Conservation (phyloP, 2,329 filamentous ascomycete species). For the Thelonectria discophora region DNA sequence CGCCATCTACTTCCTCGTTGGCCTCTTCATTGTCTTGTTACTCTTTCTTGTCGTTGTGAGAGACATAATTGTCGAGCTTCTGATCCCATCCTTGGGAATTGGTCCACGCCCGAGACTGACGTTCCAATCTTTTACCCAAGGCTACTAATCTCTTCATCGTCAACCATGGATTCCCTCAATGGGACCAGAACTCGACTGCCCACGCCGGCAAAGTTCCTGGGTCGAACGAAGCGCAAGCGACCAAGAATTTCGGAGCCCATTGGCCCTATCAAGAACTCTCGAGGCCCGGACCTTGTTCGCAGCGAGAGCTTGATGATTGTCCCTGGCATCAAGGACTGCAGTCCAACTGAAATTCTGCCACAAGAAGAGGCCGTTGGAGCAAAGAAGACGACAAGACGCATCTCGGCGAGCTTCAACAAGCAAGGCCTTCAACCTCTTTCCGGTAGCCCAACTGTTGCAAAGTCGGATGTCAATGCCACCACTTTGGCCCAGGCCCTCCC, state of each 20-base stretch:
- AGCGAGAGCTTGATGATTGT: constrained; percentile 49
- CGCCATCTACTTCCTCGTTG: neutral
- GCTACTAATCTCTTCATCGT: neutral
- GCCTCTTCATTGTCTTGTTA: neutral
- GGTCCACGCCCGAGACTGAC: neutral
- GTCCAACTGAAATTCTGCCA: constrained; percentile 30
- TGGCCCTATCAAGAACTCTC: constrained; percentile 50
- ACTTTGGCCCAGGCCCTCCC: constrained; percentile 27
- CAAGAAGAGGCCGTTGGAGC: constrained; percentile 18
- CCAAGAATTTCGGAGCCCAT: constrained; percentile 49
- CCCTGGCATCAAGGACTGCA: constrained; percentile 48
- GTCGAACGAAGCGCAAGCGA: constrained; percentile 35
- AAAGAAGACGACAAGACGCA: constrained; percentile 35
- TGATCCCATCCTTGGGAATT: neutral
- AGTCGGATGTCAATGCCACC: constrained; percentile 41
- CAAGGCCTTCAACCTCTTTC: constrained; percentile 34
- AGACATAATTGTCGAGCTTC: neutral
- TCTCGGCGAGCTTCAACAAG: constrained; percentile 45
- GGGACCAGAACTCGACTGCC: constrained; percentile 27
- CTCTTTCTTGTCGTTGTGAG: neutral
- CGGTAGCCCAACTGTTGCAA: constrained; percentile 44
- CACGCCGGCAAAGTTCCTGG: constrained; percentile 25
- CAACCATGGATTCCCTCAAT: constrained; percentile 34
- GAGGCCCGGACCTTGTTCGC: constrained; percentile 48
- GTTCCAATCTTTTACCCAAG: neutral